These are phyloP conservation scores for Candida coleopterorum DNA, from an alignment of 805 yeast species.

Conservation along the genomic window DNA sequence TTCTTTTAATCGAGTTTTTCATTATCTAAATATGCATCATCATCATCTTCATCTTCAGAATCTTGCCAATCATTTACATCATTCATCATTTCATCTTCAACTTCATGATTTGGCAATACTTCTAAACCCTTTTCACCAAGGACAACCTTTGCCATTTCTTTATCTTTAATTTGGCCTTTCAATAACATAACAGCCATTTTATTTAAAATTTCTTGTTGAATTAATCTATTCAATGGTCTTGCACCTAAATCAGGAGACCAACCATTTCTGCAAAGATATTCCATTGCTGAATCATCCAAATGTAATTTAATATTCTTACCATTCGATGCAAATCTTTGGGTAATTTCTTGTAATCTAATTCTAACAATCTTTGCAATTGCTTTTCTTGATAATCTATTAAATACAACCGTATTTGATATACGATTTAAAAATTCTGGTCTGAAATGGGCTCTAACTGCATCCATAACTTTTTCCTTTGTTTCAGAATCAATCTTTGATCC, in stretches of 20 bases:
- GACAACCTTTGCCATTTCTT: conserved; percentile 74
- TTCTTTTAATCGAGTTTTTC: conserved; percentile 2
- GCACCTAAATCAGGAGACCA: conserved; percentile 95
- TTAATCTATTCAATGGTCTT: conserved; percentile 88
- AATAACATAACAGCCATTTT: conserved; percentile 83
- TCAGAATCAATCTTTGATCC: conserved; percentile 60
- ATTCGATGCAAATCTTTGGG: conserved; percentile 76
- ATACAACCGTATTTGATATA: conserved; percentile 87
- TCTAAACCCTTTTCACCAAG: conserved; percentile 60
- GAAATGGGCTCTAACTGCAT: conserved; percentile 80
- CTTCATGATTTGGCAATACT: conserved; percentile 83
- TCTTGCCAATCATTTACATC: conserved; percentile 62
- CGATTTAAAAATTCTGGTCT: conserved; percentile 97
- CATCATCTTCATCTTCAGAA: conserved; percentile 56
- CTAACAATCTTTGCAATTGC: conserved; percentile 90
- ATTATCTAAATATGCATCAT: conserved; percentile 13
- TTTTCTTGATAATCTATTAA: conserved; percentile 86
- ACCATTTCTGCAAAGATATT: conserved; percentile 79
- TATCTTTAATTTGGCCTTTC: conserved; percentile 81
- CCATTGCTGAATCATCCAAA: conserved; percentile 72
- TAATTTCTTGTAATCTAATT: conserved; percentile 79
- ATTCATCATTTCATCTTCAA: conserved; percentile 43
- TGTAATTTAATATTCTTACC: conserved; percentile 73
- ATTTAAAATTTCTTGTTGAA: conserved; percentile 84
- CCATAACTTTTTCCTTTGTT: conserved; percentile 77